Percentiles rank a stretch among this genome's conserved stretches.
phyloP scores from a whole-genome alignment of 257 asterid species.

The Solanum neorickii region DNA sequence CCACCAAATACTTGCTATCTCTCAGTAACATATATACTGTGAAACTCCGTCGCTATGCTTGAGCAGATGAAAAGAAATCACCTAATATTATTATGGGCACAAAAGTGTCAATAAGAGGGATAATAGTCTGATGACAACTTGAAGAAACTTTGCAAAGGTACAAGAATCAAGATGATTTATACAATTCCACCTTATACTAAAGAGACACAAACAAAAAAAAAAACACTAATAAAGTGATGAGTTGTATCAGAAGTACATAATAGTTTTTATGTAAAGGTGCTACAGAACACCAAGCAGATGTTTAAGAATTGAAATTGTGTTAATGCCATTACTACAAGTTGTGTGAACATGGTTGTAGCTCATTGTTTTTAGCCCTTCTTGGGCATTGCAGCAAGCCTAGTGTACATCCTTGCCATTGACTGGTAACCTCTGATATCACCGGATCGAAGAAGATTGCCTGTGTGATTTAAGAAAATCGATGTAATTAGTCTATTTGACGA shows the following conservation, averaged over 20 bases:
- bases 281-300: neutral
- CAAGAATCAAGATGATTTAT: neutral
- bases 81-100: neutral
- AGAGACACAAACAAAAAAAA: neutral
- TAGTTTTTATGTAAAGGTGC: neutral
- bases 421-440: slow-evolving; percentile 90
- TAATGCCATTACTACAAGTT: neutral
- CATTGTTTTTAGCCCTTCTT: slow-evolving; percentile 51
- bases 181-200: neutral
- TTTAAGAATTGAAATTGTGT: neutral
- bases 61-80: neutral
- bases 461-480: neutral
- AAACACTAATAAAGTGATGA: neutral
- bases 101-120: neutral
- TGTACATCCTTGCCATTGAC: slow-evolving; percentile 96
- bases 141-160: neutral
- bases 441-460: slow-evolving; percentile 93
- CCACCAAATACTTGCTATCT: neutral
- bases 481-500: neutral
- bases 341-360: neutral
- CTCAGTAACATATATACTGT: neutral
- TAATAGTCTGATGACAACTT: neutral
- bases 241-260: neutral
- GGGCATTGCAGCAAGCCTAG: slow-evolving; percentile 97
- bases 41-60: neutral